Conservation (phyloP, 176 grass and related monocot genomes). For the Eleusine indica region DNA sequence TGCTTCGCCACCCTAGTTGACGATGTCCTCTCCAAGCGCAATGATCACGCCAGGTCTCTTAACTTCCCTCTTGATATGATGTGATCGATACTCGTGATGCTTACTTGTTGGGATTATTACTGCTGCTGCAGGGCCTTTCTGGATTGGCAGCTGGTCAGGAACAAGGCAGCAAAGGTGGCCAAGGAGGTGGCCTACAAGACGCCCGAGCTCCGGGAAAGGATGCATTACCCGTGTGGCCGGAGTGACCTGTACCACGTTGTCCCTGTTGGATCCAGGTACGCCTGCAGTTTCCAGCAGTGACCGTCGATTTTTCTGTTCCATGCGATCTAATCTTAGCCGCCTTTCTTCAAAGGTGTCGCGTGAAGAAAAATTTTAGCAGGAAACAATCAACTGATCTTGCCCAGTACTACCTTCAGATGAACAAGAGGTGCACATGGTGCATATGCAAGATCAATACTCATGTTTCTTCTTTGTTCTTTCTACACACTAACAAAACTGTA, state of each 20-base stretch:
- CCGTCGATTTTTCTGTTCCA: neutral
- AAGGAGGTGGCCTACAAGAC: neutral
- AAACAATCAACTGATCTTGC: constrained; percentile 5
- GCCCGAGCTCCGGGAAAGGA: neutral
- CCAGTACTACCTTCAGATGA: neutral
- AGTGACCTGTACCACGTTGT: neutral
- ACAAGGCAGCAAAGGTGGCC: constrained; percentile 2
- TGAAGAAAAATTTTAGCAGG: neutral
- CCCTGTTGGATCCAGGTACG: neutral
- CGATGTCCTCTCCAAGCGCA: neutral
- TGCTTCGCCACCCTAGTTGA: neutral
- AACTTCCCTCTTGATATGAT: neutral
- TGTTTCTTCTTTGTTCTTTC: no score
- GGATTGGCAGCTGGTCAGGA: neutral
- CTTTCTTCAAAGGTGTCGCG: neutral
- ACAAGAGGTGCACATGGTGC: constrained; percentile 2
- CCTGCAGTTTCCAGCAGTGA: neutral
- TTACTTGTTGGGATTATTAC: neutral
- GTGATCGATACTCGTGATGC: neutral
- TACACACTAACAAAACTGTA: no score
- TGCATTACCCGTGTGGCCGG: neutral
- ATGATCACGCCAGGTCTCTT: neutral
- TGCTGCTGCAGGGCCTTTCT: neutral
- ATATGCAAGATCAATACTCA: neutral
- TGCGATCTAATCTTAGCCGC: constrained; percentile 8